phyloP scores from a whole-genome alignment of 345 rosid species.

The Pistacia integerrima region DNA sequence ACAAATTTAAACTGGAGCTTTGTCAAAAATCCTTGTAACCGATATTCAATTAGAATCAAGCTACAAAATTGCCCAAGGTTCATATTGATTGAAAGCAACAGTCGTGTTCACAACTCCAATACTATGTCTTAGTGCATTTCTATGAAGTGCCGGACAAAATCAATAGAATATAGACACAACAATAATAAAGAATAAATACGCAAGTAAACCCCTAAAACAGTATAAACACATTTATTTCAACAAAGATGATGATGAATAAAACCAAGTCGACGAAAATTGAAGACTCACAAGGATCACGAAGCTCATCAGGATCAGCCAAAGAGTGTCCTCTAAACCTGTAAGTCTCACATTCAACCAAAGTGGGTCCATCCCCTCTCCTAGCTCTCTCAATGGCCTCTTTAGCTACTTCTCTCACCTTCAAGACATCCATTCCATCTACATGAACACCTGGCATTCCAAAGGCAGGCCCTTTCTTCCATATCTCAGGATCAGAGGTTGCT shows the following conservation, averaged over 20 bases:
- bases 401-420: constrained; percentile 64
- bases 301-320: constrained; percentile 74
- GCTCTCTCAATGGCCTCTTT: constrained; percentile 57
- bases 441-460: constrained; percentile 70
- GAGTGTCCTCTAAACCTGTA: constrained; percentile 71
- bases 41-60: no score
- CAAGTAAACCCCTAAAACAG: no score
- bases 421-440: constrained; percentile 65
- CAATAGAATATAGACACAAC: no score
- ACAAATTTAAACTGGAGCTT: not conserved
- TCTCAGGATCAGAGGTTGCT: constrained; percentile 65
- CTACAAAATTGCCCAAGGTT: no score
- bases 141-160: no score
- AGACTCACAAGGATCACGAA: constrained; percentile 59
- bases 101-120: no score
- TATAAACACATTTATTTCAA: not conserved
- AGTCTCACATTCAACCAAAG: constrained; percentile 66
- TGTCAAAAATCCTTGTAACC: no score
- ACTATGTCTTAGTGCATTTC: no score
- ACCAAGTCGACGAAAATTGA: not conserved
- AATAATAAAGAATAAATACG: no score
- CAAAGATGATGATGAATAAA: not conserved
- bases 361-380: constrained; percentile 63
- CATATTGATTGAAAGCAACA: no score
- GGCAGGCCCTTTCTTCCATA: constrained; percentile 65